Base-by-base conservation (phyloP, 352 stramenopile genomes). In the Globisporangium paroecandrum region DNA sequence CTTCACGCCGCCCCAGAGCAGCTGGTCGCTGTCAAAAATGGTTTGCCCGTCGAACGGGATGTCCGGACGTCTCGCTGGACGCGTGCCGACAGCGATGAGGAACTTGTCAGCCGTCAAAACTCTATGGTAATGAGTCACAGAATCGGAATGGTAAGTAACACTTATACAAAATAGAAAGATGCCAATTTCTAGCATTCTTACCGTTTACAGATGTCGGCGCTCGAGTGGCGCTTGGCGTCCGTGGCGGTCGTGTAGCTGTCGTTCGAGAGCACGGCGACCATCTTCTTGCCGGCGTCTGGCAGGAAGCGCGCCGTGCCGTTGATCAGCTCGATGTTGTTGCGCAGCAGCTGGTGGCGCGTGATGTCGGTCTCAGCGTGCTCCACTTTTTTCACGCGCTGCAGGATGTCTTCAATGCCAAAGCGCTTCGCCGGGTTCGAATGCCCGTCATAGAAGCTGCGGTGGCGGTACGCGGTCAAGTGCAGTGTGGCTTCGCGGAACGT, bases 401-500 rank as follows among this genome's bases (percentile, higher is more conserved):
- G 46, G n/a, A 95, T 93, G 58, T 95, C 87, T 53, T 91, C 79
- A 20, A 95, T 79, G 34, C 82, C 83, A 47, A 95, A 84, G 41
- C 81, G 85, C 75, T 91, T 93, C 47, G 71, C 78, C 2, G 79
- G 77, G 34, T 83, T 81, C 46, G 82, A 88, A 29, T 81, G 74
- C 1, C 86, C 81, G 9, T 94, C 87, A 75, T 97, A 97, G 65
- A 97, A 97, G 36, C 86, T 90, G 62, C 89, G 85, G 74, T 97
- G 90, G 25, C 90, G 83, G 64, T 95, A 90, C 8, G 85, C 89
- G 25, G 90, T 97, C 64, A 97, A 70, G 72, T 97, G 89, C 66
- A 97, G 69, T 46, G 94, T 84, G 4, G 90, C 90, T 70, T 97
- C 90, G 10, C 90, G 88, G 69, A 97, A 97, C 32, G 90, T 97